A percentile compares a stretch with the other conserved stretches of the same genome.
phyloP scores from a whole-genome alignment of 495 filamentous ascomycete species.

The Hypoxylon subgilvum region DNA sequence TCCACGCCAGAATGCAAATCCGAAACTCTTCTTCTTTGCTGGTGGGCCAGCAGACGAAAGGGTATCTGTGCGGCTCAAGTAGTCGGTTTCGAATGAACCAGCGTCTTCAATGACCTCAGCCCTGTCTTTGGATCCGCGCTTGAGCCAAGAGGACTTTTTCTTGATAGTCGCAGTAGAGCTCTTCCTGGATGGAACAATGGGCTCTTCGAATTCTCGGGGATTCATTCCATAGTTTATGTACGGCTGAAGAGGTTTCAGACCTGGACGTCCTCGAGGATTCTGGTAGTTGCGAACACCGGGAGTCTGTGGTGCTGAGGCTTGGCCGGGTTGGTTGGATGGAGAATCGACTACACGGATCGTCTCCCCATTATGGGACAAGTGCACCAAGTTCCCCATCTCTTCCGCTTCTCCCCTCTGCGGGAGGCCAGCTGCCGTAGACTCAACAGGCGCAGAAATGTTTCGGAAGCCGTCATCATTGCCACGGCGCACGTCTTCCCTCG shows the following conservation, averaged over 20 bases:
- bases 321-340: conserved; percentile 33
- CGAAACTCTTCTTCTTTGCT: conserved; percentile 57
- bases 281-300: conserved; percentile 60
- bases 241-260: conserved; percentile 24
- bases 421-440: conserved; percentile 25
- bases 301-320: conserved; percentile 43
- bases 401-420: conserved; percentile 32
- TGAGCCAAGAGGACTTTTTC: conserved; percentile 74
- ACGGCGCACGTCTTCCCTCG: conserved; percentile 39
- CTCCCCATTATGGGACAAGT: conserved; percentile 45
- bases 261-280: conserved; percentile 7
- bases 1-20: conserved; percentile 54
- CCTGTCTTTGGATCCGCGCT: conserved; percentile 56
- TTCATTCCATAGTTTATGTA: conserved; percentile 30
- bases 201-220: conserved; percentile 1
- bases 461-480: conserved; percentile 40
- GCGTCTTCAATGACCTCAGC: conserved; percentile 33
- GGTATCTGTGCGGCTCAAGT: conserved; percentile 15
- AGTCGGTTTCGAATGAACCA: conserved; percentile 7
- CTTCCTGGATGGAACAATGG: neutral
- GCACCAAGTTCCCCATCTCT: conserved; percentile 44
- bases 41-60: conserved; percentile 12
- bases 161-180: conserved; percentile 32
- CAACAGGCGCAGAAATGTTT: conserved; percentile 38
- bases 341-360: conserved; percentile 60